phyloP scores from a whole-genome alignment of 345 rosid genomes.

The Populus simonii region DNA sequence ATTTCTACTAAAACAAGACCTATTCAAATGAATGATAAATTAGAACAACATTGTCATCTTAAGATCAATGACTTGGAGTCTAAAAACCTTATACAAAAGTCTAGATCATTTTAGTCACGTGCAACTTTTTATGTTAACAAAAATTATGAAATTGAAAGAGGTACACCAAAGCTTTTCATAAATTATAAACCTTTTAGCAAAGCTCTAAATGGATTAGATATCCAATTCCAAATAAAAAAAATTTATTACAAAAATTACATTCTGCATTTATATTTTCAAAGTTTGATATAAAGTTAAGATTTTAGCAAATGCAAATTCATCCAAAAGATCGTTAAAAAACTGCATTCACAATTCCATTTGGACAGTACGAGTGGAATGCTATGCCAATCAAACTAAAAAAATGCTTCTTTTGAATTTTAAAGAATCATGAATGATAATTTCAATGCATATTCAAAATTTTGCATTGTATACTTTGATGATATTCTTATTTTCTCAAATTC shows the following conservation, averaged over 20 bases:
- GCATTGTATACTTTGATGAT: too few species aligned
- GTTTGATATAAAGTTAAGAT: background rate
- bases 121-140: background rate
- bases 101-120: background rate
- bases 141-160: background rate
- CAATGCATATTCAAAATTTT: too few species aligned
- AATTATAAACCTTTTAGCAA: conserved; percentile 6
- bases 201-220: background rate
- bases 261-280: too few species aligned
- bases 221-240: background rate
- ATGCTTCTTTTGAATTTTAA: too few species aligned
- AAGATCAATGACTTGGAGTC: background rate
- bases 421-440: too few species aligned
- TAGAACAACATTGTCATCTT: background rate
- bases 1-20: background rate
- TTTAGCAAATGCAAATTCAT: background rate
- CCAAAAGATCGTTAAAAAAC: too few species aligned
- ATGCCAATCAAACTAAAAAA: background rate
- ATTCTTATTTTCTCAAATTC: background rate
- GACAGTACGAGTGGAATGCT: too few species aligned
- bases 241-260: too few species aligned
- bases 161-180: background rate
- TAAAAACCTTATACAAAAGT: background rate
- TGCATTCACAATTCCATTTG: too few species aligned
- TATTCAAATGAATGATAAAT: background rate